Conservation (phyloP, 768 basidiomycete genomes). For the Suillus hirtellus region DNA sequence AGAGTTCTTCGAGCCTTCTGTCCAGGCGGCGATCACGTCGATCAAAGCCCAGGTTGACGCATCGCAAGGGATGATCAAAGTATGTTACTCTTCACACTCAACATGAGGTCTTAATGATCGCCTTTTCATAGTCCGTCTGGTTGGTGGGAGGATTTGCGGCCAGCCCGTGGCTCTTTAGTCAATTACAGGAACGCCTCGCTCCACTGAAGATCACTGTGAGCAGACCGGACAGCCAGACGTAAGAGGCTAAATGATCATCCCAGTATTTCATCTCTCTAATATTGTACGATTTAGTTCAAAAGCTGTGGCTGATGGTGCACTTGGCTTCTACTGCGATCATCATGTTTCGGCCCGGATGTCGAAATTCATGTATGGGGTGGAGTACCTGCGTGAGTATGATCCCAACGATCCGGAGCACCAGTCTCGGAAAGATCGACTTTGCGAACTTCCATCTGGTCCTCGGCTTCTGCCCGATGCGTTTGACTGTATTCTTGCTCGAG, state of each 20-base stretch:
- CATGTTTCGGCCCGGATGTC: slow-evolving; percentile 82
- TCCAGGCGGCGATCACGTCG: slow-evolving; percentile 67
- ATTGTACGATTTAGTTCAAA: slow-evolving; percentile 57
- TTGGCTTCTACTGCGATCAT: slow-evolving; percentile 84
- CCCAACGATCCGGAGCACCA: slow-evolving; percentile 65
- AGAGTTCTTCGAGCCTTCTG: slow-evolving; percentile 76
- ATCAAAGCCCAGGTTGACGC: slow-evolving; percentile 73
- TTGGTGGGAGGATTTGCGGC: slow-evolving; percentile 84
- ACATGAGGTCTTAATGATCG: slow-evolving; percentile 11
- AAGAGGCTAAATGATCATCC: slow-evolving; percentile 23
- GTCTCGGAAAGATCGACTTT: slow-evolving; percentile 60
- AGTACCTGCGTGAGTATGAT: slow-evolving; percentile 71
- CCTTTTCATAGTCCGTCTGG: slow-evolving; percentile 64
- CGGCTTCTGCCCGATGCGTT: slow-evolving; percentile 80
- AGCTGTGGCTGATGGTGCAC: slow-evolving; percentile 81
- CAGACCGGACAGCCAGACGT: slow-evolving; percentile 82
- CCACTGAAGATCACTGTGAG: slow-evolving; percentile 61
- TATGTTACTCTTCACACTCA: slow-evolving; percentile 24
- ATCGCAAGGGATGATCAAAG: slow-evolving; percentile 67
- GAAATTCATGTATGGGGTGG: slow-evolving; percentile 81
- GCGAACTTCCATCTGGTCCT: slow-evolving; percentile 76
- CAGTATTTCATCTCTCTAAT: slow-evolving; percentile 12
- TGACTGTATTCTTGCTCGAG: slow-evolving; percentile 74
- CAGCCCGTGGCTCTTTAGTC: slow-evolving; percentile 76
- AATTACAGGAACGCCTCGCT: slow-evolving; percentile 68